These are phyloP conservation scores for Penicillium sp. DNA, from an alignment of 2,329 filamentous ascomycete genomes.

Conservation along the genomic window DNA sequence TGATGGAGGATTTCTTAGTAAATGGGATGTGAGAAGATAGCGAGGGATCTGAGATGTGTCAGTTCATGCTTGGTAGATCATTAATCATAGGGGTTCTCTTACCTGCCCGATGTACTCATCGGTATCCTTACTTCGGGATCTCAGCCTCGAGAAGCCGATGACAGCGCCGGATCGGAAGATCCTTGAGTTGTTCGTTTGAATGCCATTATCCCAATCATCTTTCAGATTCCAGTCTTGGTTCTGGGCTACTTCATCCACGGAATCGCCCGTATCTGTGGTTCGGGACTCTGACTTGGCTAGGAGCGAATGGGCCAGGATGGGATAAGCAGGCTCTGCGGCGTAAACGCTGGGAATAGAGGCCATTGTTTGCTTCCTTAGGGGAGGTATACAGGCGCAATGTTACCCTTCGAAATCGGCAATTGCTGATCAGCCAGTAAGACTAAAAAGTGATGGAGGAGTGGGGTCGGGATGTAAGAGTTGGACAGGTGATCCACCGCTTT, in stretches of 20 bases:
- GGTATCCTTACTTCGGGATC: conserved; percentile 28
- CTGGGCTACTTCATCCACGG: not conserved
- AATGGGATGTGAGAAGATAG: conserved; percentile 34
- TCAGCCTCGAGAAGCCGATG: conserved; percentile 42
- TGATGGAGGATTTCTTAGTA: conserved; percentile 21
- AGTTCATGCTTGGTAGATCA: conserved; percentile 3
- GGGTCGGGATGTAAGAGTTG: conserved; percentile 3
- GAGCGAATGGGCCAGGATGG: conserved; percentile 41
- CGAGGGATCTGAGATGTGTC: conserved; percentile 38
- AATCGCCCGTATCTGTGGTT: not conserved
- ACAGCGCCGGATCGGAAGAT: conserved; percentile 40
- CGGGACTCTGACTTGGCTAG: conserved; percentile 21
- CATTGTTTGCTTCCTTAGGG: conserved; percentile 23
- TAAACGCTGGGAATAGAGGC: conserved; percentile 29
- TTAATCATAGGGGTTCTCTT: conserved; percentile 1
- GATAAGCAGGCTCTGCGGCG: conserved; percentile 38
- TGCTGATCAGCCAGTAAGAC: not conserved
- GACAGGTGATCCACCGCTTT: conserved; percentile 12
- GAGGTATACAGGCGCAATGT: not conserved
- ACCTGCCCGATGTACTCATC: conserved; percentile 43
- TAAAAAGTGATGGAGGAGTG: not conserved
- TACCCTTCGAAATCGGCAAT: not conserved
- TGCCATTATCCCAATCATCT: conserved; percentile 31
- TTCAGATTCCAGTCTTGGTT: conserved; percentile 36
- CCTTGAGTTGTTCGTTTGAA: conserved; percentile 17